Evolutionary conservation across 148 eudicot species (phyloP), one percentile per base, ranked within the genome.

Genomic region (Oxyria digyna): DNA sequence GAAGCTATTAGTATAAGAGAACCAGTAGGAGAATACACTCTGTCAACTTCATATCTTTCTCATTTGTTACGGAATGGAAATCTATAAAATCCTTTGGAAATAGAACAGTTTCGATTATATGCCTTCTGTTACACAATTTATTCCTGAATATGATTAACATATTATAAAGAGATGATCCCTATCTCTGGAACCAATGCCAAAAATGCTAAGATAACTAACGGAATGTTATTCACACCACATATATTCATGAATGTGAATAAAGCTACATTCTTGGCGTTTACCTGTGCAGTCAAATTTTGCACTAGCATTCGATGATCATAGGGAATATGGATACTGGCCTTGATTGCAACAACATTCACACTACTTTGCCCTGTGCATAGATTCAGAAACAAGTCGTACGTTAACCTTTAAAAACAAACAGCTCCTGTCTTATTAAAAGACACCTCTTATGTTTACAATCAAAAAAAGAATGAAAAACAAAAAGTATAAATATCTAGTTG

Each of bases 221-320:
- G 31, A 54, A 24, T 52, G 62, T 52, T 52, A 52, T 52, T 52
- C 62, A 23, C 62, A 52, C 31, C 31, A 52, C 14, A 54, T 15
- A 54, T 23, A 54, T 23, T 54, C 62, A 54, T 23, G 24, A 24
- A 54, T 23, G 62, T 24, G 12, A 29, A 54, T 17, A 18, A 23
- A 23, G 31, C 1, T 46, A 24, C 6, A 15, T 13, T 14, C 18
- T 1, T 14, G 13, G 29, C 31, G 31, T 2, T 29, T 76, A 93
- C 98, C 98, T 87, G 96, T 40, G 87, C 71, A 75, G 98, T 81
- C 59, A 93, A 89, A 76, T 93, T 93, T 73, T 93, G 98, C 69
- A 93, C 83, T 79, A 87, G 68, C 78, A 84, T 69, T 14, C 73
- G 78, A 50, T 93, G 98, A 80, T 89, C 87, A 76, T 64, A 83